Base-by-base conservation (phyloP, 2,329 filamentous ascomycete species). In the Bipolaris gigantea region DNA sequence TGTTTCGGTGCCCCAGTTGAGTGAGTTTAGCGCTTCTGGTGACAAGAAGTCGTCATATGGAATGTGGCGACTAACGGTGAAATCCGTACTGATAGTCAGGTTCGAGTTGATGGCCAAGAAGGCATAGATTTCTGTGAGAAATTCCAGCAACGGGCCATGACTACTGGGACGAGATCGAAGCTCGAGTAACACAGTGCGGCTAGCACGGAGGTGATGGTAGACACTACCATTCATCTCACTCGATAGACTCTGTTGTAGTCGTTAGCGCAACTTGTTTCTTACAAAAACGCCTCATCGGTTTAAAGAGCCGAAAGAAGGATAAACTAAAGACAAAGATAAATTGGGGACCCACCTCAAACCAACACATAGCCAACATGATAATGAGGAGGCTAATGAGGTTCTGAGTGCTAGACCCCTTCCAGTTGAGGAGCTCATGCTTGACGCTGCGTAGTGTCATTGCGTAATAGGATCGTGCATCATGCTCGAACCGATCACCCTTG, bases 81-180 rank as follows among this genome's bases (percentile, higher is more conserved):
- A 39, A 30, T 51, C 41, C 7, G 25, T 45, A 16, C 9, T 13
- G 10, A 51, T n/a, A 25, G 48, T 51, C 6, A 51, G 7, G 34
- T 34, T 51, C 16, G 48, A 16, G 16, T n/a, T 23, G 34, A 51
- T 46, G 32, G 41, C 48, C 9, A 45, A 38, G 41, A 45, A 51
- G 21, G 48, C 48, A 18, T 51, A 51, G 41, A 46, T 30, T 16
- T 51, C 48, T 4, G 48, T 51, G 16, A 51, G 48, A 13, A 51
- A 16, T 7, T 51, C 41, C 32, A 51, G 27, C 13, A 46, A 23
- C 9, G 34, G 35, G 23, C 13, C 33, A 25, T 40, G 40, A 1
- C 43, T n/a, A 8, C 23, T 44, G 15, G 35, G 25, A 9, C 15
- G 25, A 27, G 19, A 25, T 46, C 41, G 21, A 18, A 51, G 18